phyloP scores from a whole-genome alignment of 768 basidiomycete species.

The Amanita rubescens region DNA sequence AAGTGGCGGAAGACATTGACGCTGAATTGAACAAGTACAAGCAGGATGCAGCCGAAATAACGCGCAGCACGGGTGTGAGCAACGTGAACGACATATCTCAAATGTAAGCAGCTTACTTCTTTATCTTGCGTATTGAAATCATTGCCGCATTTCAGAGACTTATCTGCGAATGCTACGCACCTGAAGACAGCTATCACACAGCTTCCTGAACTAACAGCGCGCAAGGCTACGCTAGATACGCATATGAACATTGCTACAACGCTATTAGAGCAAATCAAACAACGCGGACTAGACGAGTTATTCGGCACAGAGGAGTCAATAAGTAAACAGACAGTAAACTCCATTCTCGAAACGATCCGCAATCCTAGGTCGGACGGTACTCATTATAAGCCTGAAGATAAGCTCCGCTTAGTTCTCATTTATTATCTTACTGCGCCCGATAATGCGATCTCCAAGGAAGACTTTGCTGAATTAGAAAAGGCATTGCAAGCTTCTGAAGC shows the following conservation, averaged over 20 bases:
- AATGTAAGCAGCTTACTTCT: conserved; percentile 46
- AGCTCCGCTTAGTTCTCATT: conserved; percentile 89
- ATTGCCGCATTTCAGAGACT: conserved; percentile 47
- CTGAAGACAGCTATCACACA: conserved; percentile 97
- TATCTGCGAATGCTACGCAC: conserved; percentile 89
- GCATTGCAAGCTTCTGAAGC: conserved; percentile 80
- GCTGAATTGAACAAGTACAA: conserved; percentile 87
- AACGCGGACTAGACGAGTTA: conserved; percentile 90
- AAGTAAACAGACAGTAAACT: conserved; percentile 73
- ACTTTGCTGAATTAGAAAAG: conserved; percentile 79
- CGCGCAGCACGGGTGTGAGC: conserved; percentile 90
- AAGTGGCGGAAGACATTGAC: conserved; percentile 97
- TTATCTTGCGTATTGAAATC: background rate
- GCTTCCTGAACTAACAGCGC: conserved; percentile 90
- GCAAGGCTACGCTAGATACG: conserved; percentile 93
- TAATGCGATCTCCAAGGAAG: conserved; percentile 77
- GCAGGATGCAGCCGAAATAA: conserved; percentile 94
- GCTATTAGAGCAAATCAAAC: conserved; percentile 90
- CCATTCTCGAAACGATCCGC: conserved; percentile 85
- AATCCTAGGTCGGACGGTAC: conserved; percentile 53
- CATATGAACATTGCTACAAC: conserved; percentile 99
- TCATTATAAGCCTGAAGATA: conserved; percentile 68
- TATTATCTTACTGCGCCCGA: conserved; percentile 89
- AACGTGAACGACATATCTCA: conserved; percentile 94
- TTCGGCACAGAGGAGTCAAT: conserved; percentile 94